A percentile compares a stretch with the other conserved stretches of the same genome.
Evolutionary conservation across 345 rosid species (phyloP).

Genomic region (Gossypium australe): DNA sequence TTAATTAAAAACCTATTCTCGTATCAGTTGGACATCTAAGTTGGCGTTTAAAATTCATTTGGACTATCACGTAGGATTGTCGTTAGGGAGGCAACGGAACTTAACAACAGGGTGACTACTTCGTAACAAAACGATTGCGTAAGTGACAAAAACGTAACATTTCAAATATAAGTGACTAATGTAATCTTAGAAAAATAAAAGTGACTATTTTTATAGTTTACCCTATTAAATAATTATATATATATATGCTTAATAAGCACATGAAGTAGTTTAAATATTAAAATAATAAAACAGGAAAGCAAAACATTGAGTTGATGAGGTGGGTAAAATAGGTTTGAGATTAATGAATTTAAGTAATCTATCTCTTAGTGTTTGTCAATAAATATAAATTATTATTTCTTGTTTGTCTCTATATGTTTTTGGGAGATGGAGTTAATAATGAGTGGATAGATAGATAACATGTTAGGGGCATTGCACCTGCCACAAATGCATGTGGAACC

Average conservation of each 20-base stretch:
- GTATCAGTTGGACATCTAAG: no score
- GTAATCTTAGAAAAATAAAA: no score
- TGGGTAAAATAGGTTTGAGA: slow-evolving; percentile 28
- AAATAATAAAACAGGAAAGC: not conserved
- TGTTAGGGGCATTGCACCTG: slow-evolving; percentile 46
- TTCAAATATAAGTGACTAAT: no score
- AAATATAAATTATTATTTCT: not conserved
- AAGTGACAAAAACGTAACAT: no score
- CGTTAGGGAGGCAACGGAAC: no score
- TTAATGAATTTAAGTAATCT: slow-evolving; percentile 4
- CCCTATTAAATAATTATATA: no score
- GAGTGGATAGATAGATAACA: slow-evolving; percentile 12
- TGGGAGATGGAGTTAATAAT: not conserved
- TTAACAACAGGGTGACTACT: no score
- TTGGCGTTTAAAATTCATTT: no score
- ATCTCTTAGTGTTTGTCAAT: not conserved
- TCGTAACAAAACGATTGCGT: no score
- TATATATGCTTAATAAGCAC: not conserved
- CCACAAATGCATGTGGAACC: slow-evolving; percentile 36
- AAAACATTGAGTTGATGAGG: slow-evolving; percentile 26
- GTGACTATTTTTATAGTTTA: no score
- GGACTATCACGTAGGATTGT: no score
- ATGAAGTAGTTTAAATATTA: not conserved
- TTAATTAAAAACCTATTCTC: no score
- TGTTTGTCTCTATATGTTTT: not conserved